These are phyloP conservation scores for Fusarium proliferatum DNA, from an alignment of 2,329 filamentous ascomycete genomes.

Conservation along the genomic window DNA sequence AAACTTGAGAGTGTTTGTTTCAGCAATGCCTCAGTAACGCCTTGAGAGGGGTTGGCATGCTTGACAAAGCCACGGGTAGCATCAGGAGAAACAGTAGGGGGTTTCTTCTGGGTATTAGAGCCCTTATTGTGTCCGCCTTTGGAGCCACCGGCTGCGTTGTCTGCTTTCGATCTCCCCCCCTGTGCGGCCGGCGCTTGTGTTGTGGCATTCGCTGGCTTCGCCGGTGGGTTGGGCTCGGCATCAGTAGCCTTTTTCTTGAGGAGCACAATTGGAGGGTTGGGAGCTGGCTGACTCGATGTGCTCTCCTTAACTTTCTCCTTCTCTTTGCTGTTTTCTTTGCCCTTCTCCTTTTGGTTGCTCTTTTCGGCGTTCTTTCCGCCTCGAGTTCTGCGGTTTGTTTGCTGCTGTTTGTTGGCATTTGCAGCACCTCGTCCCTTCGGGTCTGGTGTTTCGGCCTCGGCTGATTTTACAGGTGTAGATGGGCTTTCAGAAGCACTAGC, in stretches of 20 bases:
- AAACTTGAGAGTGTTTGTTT: constrained; percentile 79
- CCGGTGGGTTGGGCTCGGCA: constrained; percentile 32
- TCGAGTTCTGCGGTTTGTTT: constrained; percentile 47
- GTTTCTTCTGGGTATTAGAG: constrained; percentile 49
- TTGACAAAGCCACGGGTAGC: constrained; percentile 80
- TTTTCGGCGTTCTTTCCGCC: constrained; percentile 55
- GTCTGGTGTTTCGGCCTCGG: constrained; percentile 28
- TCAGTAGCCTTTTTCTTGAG: constrained; percentile 54
- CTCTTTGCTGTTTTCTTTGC: constrained; percentile 47
- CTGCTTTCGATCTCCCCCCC: constrained; percentile 44
- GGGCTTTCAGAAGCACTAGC: constrained; percentile 32
- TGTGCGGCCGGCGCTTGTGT: constrained; percentile 43
- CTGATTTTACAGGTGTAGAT: constrained; percentile 34
- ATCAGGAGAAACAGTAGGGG: constrained; percentile 49
- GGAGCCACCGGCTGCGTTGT: constrained; percentile 32
- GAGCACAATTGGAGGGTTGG: constrained; percentile 54
- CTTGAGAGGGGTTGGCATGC: constrained; percentile 88
- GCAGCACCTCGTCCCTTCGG: constrained; percentile 40
- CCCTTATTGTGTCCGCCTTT: constrained; percentile 42
- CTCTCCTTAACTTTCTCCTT: constrained; percentile 43
- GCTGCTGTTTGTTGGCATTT: constrained; percentile 43
- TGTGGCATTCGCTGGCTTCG: constrained; percentile 44
- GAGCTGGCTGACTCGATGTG: constrained; percentile 27
- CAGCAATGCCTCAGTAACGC: constrained; percentile 85
- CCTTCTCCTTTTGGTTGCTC: constrained; percentile 54